These are phyloP conservation scores for Blastobotrys niveus DNA, from an alignment of 1,139 yeast species.

Conservation along the genomic window DNA sequence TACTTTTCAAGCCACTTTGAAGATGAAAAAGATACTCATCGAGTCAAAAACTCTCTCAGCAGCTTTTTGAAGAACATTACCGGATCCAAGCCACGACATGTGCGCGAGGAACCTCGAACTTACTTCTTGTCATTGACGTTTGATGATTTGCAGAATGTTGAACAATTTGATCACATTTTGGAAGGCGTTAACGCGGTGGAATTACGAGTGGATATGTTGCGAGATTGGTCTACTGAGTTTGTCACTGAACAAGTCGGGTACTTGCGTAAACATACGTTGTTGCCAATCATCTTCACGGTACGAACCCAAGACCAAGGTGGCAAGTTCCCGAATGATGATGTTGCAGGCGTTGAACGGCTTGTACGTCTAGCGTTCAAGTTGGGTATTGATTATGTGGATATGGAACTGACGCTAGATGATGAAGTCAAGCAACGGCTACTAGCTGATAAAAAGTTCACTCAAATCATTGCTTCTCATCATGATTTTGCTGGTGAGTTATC, in stretches of 20 bases:
- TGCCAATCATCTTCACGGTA: constrained; percentile 79
- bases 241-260: constrained; percentile 72
- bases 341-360: constrained; percentile 46
- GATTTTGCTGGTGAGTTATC: constrained; percentile 56
- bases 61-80: constrained; percentile 57
- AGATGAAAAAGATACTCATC: constrained; percentile 48
- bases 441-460: constrained; percentile 52
- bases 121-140: constrained; percentile 70
- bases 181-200: constrained; percentile 78
- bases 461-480: constrained; percentile 77
- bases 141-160: constrained; percentile 38
- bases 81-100: constrained; percentile 48
- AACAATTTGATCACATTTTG: constrained; percentile 48
- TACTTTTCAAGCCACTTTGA: constrained; percentile 74
- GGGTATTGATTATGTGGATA: constrained; percentile 47
- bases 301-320: constrained; percentile 84
- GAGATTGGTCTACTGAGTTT: constrained; percentile 39
- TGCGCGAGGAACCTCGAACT: constrained; percentile 42
- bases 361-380: constrained; percentile 61
- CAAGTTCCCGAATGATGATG: constrained; percentile 54
- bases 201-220: constrained; percentile 68
- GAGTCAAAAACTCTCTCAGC: constrained; percentile 54
- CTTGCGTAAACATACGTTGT: constrained; percentile 54
- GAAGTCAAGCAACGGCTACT: constrained; percentile 41
- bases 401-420: constrained; percentile 46